phyloP scores from a whole-genome alignment of 2,329 filamentous ascomycete genomes.

The Stachybotrys chartarum region DNA sequence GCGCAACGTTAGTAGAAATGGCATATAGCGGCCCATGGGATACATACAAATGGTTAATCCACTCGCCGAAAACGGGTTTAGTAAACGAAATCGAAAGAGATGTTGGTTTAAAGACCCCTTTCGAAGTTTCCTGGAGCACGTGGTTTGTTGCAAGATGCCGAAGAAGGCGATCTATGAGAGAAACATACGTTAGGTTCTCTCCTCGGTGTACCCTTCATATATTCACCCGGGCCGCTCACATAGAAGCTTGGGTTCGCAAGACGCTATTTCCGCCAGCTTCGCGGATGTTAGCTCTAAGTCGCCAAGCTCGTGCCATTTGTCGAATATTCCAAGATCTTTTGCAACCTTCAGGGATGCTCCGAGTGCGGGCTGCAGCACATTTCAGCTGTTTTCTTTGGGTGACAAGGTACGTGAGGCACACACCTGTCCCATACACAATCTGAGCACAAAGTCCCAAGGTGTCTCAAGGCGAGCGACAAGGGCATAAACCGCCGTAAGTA shows the following conservation, averaged over 20 bases:
- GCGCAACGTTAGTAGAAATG: not conserved
- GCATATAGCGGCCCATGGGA: not conserved
- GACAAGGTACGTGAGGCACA: not conserved
- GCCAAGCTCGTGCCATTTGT: not conserved
- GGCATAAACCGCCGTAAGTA: not conserved
- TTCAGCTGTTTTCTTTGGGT: not conserved
- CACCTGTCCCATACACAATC: not conserved
- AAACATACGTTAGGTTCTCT: not conserved
- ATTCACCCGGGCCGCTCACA: not conserved
- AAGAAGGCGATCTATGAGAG: not conserved
- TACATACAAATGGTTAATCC: not conserved
- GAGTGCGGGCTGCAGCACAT: not conserved
- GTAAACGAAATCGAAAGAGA: not conserved
- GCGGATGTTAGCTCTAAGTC: not conserved
- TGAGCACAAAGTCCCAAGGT: not conserved
- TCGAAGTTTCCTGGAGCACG: not conserved
- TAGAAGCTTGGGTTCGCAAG: not conserved
- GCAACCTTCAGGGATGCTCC: not conserved
- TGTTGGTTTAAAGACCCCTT: not conserved
- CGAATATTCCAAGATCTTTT: not conserved
- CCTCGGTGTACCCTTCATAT: not conserved
- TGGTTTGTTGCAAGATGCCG: not conserved
- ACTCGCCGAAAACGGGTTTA: not conserved
- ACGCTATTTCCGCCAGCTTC: not conserved
- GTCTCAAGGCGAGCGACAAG: not conserved